These are phyloP conservation scores for Ganoderma leucocontextum DNA, from an alignment of 1,284 basidiomycete genomes.

Conservation along the genomic window DNA sequence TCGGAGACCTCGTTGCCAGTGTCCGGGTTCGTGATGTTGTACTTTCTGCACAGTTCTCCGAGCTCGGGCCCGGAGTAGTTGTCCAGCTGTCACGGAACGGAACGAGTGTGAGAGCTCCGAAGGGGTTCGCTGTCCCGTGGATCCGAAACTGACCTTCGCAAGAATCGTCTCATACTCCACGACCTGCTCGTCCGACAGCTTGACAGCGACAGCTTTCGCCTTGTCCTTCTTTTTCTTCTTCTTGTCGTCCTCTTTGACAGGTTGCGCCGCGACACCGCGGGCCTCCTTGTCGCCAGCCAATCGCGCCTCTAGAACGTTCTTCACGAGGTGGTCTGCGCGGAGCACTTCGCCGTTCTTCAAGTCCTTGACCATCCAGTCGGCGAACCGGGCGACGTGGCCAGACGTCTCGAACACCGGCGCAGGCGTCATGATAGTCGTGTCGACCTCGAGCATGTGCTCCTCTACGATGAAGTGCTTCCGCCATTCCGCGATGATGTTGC, in stretches of 20 bases:
- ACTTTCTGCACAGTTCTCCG: constrained; percentile 86
- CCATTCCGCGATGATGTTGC: constrained; percentile 98
- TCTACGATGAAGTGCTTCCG: constrained; percentile 98
- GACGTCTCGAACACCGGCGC: constrained; percentile 96
- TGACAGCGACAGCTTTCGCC: constrained; percentile 79
- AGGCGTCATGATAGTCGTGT: constrained; percentile 98
- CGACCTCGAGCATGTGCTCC: constrained; percentile 98
- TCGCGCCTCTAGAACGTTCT: constrained; percentile 90
- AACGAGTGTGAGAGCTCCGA: constrained; percentile 23
- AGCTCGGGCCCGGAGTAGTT: constrained; percentile 93
- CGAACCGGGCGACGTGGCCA: constrained; percentile 97
- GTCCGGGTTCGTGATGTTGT: constrained; percentile 90
- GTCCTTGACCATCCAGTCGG: constrained; percentile 99
- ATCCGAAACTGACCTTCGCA: constrained; percentile 72
- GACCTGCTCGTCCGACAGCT: constrained; percentile 81
- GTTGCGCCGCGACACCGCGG: constrained; percentile 71
- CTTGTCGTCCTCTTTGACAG: constrained; percentile 65
- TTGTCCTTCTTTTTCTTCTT: constrained; percentile 86
- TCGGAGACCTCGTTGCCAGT: constrained; percentile 93
- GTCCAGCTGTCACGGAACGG: constrained; percentile 74
- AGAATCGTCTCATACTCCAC: constrained; percentile 85
- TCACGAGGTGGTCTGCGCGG: constrained; percentile 97
- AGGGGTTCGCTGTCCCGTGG: constrained; percentile 5
- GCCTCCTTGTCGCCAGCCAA: constrained; percentile 94
- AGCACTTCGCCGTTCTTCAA: constrained; percentile 94